Base-by-base conservation (phyloP, 148 eudicot species). In the Heliamphora exappendiculata region DNA sequence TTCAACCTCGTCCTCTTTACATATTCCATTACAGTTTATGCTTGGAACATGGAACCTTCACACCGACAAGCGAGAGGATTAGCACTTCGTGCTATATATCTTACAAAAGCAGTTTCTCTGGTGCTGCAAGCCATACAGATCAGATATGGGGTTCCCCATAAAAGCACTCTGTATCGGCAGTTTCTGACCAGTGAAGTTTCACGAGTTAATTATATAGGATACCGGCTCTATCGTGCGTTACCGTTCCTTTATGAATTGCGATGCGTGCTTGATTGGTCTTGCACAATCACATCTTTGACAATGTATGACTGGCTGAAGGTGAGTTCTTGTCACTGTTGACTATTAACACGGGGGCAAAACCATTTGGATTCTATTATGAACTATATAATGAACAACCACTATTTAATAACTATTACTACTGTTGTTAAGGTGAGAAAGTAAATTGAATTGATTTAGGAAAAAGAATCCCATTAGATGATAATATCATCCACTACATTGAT, bases 301-400 rank as follows among this genome's bases (percentile, higher is more conserved):
- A 96, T 96, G 98, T 96, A 96, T 80, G 99, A 96, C 85, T 96
- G 99, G 99, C 91, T 96, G 83, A 96, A 96, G 99, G 99, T 96
- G 73, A 82, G 82, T 60, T 59, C 75, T 76, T 75, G 69, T 47
- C 42, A 67, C 33, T 42, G 19, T 64, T 36, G 31, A 16, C 36
- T 63, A 19, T 14, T 50, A 10, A 8, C 53, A 26, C 16, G 63
- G 28, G 42, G 26, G 42, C 67, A 17, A 29, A 55, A 39, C 22
- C 39, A 24, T 73, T 50, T 20, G n/a, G 44, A 69, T 71, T 71
- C 47, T 31, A 20, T 31, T 20, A 49, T 22, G 20, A 20, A 58
- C 42, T 29, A 20, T 29, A 3, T 45, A 62, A 14, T 57, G 6
- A 75, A 47, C 45, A 16, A 11, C 37, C 58, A 60, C 68, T 47